phyloP scores from a whole-genome alignment of 2,329 filamentous ascomycete species.

The Colletotrichum endophyticum region DNA sequence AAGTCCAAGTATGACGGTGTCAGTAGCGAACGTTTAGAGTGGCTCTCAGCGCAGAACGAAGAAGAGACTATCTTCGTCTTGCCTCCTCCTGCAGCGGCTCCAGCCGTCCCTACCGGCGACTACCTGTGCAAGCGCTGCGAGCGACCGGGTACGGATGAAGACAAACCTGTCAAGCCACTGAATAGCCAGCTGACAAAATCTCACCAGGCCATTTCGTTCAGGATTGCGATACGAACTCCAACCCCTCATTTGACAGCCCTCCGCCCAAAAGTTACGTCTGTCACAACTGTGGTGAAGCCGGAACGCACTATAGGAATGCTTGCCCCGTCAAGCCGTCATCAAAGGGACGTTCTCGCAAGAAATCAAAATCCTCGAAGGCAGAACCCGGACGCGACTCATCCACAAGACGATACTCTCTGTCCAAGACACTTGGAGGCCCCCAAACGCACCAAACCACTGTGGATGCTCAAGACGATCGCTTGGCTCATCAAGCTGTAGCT shows the following conservation, averaged over 20 bases:
- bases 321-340: conserved; percentile 9
- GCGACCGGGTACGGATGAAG: background rate
- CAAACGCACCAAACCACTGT: background rate
- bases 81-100: background rate
- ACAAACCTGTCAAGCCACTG: background rate
- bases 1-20: background rate
- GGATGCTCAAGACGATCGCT: background rate
- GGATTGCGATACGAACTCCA: conserved; percentile 17
- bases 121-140: conserved; percentile 17
- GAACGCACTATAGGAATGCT: conserved; percentile 14
- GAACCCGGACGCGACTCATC: background rate
- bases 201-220: conserved; percentile 23
- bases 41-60: background rate
- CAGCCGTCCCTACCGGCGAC: background rate
- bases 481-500: background rate
- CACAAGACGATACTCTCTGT: background rate
- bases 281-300: conserved; percentile 17
- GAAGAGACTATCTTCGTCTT: background rate
- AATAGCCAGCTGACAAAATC: background rate
- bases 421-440: background rate
- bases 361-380: background rate
- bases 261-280: conserved; percentile 21
- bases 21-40: background rate
- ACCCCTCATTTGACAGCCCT: background rate
- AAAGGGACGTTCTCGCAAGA: background rate